Percentiles rank a stretch among this genome's conserved stretches.
Evolutionary conservation across 179 eudicot species (phyloP).

Genomic region (Beta macrorhiza): DNA sequence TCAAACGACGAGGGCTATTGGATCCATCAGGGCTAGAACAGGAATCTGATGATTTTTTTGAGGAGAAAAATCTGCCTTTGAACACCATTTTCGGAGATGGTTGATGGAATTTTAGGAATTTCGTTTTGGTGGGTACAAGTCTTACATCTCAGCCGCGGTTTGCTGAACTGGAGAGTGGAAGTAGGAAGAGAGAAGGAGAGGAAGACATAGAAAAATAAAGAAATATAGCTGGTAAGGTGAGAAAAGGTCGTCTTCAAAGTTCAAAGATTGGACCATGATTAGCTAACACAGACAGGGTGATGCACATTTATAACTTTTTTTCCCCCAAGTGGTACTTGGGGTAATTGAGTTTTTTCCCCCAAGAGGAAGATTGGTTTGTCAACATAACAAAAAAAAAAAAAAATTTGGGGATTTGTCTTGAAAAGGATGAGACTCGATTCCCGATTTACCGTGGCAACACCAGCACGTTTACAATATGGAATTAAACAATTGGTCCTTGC

Average conservation of each 20-base stretch:
- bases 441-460: no score
- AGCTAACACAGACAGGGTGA: background rate
- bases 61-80: conserved; percentile 91
- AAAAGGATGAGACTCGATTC: no score
- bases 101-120: background rate
- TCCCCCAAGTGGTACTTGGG: no score
- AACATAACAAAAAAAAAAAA: no score
- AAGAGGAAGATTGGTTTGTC: no score
- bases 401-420: no score
- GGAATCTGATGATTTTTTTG: conserved; percentile 67
- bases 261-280: background rate
- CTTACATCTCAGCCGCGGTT: background rate
- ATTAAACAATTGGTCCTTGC: no score
- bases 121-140: background rate
- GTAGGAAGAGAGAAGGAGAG: background rate
- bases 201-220: background rate
- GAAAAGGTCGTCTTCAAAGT: background rate
- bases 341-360: no score
- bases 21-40: conserved; percentile 78
- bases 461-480: no score
- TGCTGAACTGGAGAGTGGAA: background rate
- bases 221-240: no score
- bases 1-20: conserved; percentile 68
- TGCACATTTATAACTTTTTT: background rate
- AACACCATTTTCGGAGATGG: conserved; percentile 61